Evolutionary conservation across 2,329 filamentous ascomycete genomes (phyloP).

Genomic region (Aspergillus sp.): DNA sequence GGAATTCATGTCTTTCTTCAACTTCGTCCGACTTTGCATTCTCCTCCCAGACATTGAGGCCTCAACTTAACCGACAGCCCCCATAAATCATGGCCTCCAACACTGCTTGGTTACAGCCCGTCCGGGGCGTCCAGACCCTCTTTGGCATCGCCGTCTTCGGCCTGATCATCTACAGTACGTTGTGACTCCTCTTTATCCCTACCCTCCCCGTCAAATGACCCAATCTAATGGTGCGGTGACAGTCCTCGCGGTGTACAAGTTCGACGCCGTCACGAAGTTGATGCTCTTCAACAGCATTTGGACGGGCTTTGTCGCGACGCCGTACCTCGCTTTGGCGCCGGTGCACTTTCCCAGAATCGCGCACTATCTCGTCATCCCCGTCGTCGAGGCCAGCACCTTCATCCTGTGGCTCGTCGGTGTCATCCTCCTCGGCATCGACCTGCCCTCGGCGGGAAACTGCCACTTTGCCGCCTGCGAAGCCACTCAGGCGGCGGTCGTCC

Average conservation of each 20-base stretch:
- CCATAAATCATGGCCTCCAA: background rate
- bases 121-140: constrained; percentile 57
- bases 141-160: constrained; percentile 74
- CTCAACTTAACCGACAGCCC: background rate
- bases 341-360: constrained; percentile 60
- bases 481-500: background rate
- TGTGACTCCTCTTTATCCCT: background rate
- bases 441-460: constrained; percentile 48
- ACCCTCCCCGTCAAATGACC: background rate
- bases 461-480: background rate
- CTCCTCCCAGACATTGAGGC: background rate
- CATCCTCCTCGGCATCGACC: constrained; percentile 68
- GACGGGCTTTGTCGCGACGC: constrained; percentile 67
- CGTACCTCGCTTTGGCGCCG: constrained; percentile 69
- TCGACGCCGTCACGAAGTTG: constrained; percentile 66
- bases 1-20: background rate
- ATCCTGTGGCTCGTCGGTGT: constrained; percentile 90
- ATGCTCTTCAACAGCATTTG: constrained; percentile 77
- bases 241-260: constrained; percentile 57
- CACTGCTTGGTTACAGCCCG: background rate
- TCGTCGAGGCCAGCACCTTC: constrained; percentile 68
- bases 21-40: background rate
- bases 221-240: constrained; percentile 7
- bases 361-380: constrained; percentile 65
- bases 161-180: constrained; percentile 69